Evolutionary conservation across 2,329 filamentous ascomycete species (phyloP), one percentile per base, ranked within the genome.

Genomic region (Paradendryphiella salina): DNA sequence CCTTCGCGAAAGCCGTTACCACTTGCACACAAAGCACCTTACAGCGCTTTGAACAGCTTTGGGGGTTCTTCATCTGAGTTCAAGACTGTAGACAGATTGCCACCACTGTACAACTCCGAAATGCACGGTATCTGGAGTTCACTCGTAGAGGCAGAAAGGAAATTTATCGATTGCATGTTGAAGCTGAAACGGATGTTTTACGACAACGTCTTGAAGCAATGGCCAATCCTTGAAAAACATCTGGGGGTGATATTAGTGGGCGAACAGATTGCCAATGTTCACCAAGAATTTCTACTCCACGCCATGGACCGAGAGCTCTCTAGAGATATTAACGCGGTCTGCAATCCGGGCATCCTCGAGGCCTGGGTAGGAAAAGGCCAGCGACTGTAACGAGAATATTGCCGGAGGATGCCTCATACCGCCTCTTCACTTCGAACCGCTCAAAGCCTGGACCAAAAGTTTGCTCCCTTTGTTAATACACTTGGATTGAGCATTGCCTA

Each of bases 131-230:
- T 66, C 6, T 70, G 67, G 67, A 31, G 34, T 7, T 54, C 53
- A 1, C 46, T 70, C 5, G 32, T 66, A 3, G 46, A 58, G 7
- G 54, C 61, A 1, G 67, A 69, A 37, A 56, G 55, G 17, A 61
- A 54, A 5, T 67, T 63, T 36, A 54, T 68, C 18, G 64, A 66
- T 1, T 59, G 57, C 11, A 57, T 70, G 52, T 52, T 41, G 1
- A 64, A 54, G 20, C 59, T 71, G 14, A 59, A 57, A 10, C 61
- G 54, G 6, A 57, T 59, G 48, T 70, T 71, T 46, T 65, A 67
- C 43, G 54, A 65, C 18, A 60, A 62, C 10, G 37, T 70, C 11
- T 38, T 61, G 23, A 52, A 44, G 10, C 52, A 67, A 48, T 71
- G 66, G 66, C 67, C 69, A 6, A 29, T 56, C 11, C 48, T 68